These are phyloP conservation scores for Angomonas deanei DNA, from an alignment of 208 protist species.

Conservation along the genomic window DNA sequence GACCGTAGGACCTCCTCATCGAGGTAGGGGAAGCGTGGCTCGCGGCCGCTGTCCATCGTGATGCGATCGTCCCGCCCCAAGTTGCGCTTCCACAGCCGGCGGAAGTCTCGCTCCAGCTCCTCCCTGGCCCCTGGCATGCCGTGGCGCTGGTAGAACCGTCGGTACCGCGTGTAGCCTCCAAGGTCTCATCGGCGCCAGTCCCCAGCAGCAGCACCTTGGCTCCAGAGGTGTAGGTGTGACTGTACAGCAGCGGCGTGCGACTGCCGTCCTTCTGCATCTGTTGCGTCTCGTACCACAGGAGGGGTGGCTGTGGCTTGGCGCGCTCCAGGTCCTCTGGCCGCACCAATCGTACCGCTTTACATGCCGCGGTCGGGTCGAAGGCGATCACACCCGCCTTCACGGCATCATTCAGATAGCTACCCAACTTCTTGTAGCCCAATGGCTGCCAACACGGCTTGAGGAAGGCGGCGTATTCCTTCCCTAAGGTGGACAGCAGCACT, in stretches of 20 bases:
- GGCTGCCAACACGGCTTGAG: conserved; percentile 47
- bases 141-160: conserved; percentile 66
- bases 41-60: conserved; percentile 87
- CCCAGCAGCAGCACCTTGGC: conserved; percentile 90
- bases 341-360: conserved; percentile 67
- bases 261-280: conserved; percentile 19
- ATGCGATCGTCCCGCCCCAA: conserved; percentile 94
- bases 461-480: conserved; percentile 74
- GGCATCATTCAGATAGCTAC: conserved; percentile 74
- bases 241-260: neutral
- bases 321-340: conserved; percentile 42
- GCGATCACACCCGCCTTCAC: conserved; percentile 46
- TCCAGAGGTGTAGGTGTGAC: conserved; percentile 31
- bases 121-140: conserved; percentile 45
- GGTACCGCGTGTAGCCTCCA: conserved; percentile 93
- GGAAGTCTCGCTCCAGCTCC: conserved; percentile 89
- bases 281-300: conserved; percentile 46
- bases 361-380: conserved; percentile 59
- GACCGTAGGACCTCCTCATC: conserved; percentile 88
- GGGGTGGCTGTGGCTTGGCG: conserved; percentile 39
- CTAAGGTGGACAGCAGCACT: conserved; percentile 81
- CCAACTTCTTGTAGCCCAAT: conserved; percentile 77
- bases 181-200: conserved; percentile 96
- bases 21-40: conserved; percentile 92
- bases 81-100: conserved; percentile 92